Conservation (phyloP, 306 rosid genomes). For the Rosa rugosa region DNA sequence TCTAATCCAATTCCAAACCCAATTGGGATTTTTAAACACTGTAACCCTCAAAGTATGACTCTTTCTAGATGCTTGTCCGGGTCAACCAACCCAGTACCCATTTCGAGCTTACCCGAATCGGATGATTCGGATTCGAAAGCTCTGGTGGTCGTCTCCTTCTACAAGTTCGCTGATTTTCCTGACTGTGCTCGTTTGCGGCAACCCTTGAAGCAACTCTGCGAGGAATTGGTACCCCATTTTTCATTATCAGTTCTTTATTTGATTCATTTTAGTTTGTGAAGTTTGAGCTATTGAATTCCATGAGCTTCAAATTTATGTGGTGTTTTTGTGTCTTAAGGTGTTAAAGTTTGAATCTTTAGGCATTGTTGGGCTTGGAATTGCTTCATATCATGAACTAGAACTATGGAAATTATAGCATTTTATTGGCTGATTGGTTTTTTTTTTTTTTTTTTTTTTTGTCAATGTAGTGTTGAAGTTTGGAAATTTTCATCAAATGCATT, state of each 20-base stretch:
- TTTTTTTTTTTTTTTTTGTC: too few relatives aligned
- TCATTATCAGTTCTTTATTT: background rate
- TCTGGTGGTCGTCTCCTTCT: constrained; percentile 87
- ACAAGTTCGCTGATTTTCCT: constrained; percentile 78
- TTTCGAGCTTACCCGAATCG: constrained; percentile 24
- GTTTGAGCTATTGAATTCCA: background rate
- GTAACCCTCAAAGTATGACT: constrained; percentile 47
- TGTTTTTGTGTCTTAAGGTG: background rate
- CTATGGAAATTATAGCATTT: background rate
- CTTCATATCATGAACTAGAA: background rate
- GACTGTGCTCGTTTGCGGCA: constrained; percentile 67
- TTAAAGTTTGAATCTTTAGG: constrained; percentile 11
- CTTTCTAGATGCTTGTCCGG: constrained; percentile 47
- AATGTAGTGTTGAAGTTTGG: background rate
- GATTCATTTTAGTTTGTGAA: background rate
- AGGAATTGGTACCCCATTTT: constrained; percentile 59
- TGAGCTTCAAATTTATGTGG: background rate
- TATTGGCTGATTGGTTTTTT: background rate
- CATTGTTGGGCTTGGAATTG: background rate
- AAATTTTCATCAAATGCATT: background rate
- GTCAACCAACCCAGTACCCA: constrained; percentile 23
- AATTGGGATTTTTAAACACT: constrained; percentile 4
- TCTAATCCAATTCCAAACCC: background rate
- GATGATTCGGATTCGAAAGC: constrained; percentile 17
- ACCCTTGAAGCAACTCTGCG: constrained; percentile 85